A percentile compares a stretch with the other conserved stretches of the same genome.
Conservation (phyloP, 768 basidiomycete species). For the Baorangia bicolor region DNA sequence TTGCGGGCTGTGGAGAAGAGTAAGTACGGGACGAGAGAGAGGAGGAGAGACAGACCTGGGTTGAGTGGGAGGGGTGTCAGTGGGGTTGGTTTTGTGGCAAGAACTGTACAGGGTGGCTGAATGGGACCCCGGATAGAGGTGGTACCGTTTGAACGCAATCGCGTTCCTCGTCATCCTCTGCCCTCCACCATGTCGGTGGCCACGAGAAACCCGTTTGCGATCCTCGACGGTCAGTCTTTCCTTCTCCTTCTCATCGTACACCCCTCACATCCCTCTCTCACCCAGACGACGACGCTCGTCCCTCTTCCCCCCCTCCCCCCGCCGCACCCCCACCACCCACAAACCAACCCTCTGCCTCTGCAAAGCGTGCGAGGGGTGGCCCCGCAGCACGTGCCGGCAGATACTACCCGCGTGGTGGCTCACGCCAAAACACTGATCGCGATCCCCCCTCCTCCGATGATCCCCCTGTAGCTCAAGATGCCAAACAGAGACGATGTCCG, state of each 20-base stretch:
- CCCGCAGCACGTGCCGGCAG: constrained; percentile 64
- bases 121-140: constrained; percentile 40
- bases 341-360: constrained; percentile 37
- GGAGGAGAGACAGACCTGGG: constrained; percentile 45
- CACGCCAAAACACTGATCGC: constrained; percentile 38
- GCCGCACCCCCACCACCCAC: constrained; percentile 25
- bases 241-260: neutral
- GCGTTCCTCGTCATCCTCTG: neutral
- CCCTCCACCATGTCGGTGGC: constrained; percentile 76
- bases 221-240: constrained; percentile 66
- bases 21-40: constrained; percentile 1
- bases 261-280: neutral
- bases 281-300: constrained; percentile 46
- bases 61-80: constrained; percentile 20
- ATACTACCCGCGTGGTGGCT: constrained; percentile 68
- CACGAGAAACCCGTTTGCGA: constrained; percentile 81
- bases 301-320: constrained; percentile 39
- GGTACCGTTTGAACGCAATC: no score
- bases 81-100: constrained; percentile 25
- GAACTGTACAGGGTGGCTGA: constrained; percentile 48
- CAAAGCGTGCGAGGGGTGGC: constrained; percentile 51
- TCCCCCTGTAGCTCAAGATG: constrained; percentile 33
- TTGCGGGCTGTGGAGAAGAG: constrained; percentile 49
- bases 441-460: constrained; percentile 43
- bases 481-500: constrained; percentile 34